A percentile compares a stretch with the other conserved stretches of the same genome.
Evolutionary conservation across 495 filamentous ascomycete species (phyloP).

Genomic region (Umbilicaria muhlenbergii): DNA sequence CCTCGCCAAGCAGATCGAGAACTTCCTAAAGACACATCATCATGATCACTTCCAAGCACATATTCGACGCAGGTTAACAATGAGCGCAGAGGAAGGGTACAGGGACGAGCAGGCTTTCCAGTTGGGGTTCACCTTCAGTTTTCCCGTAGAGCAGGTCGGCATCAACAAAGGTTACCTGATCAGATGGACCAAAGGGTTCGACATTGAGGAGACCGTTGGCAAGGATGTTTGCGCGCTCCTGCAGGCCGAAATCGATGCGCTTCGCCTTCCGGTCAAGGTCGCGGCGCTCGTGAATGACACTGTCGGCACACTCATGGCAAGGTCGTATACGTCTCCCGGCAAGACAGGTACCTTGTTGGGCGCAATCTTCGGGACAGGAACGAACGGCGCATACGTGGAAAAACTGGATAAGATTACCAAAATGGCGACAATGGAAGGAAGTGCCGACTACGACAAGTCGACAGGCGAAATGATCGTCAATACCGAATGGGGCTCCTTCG

Average conservation of each 20-base stretch:
- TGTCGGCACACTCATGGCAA: slow-evolving; percentile 92
- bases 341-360: slow-evolving; percentile 77
- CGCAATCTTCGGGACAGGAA: slow-evolving; percentile 50
- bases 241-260: slow-evolving; percentile 77
- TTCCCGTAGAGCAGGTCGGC: slow-evolving; percentile 83
- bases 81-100: slow-evolving; percentile 34
- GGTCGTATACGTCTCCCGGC: slow-evolving; percentile 83
- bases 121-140: slow-evolving; percentile 94
- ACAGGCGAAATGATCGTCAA: slow-evolving; percentile 96
- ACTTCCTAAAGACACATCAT: slow-evolving; percentile 77
- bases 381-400: slow-evolving; percentile 28
- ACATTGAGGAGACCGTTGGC: slow-evolving; percentile 81
- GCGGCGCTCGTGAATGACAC: slow-evolving; percentile 95
- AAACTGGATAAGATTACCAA: slow-evolving; percentile 34
- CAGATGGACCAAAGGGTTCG: slow-evolving; percentile 97
- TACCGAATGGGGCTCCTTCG: slow-evolving; percentile 96
- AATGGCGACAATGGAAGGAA: slow-evolving; percentile 24
- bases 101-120: slow-evolving; percentile 63
- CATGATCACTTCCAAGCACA: slow-evolving; percentile 71
- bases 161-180: slow-evolving; percentile 89
- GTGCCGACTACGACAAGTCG: slow-evolving; percentile 53
- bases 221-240: slow-evolving; percentile 87
- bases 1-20: slow-evolving; percentile 78
- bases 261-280: slow-evolving; percentile 78
- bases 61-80: slow-evolving; percentile 39